Base-by-base conservation (phyloP, 805 yeast species). In the Yarrowia sp. region DNA sequence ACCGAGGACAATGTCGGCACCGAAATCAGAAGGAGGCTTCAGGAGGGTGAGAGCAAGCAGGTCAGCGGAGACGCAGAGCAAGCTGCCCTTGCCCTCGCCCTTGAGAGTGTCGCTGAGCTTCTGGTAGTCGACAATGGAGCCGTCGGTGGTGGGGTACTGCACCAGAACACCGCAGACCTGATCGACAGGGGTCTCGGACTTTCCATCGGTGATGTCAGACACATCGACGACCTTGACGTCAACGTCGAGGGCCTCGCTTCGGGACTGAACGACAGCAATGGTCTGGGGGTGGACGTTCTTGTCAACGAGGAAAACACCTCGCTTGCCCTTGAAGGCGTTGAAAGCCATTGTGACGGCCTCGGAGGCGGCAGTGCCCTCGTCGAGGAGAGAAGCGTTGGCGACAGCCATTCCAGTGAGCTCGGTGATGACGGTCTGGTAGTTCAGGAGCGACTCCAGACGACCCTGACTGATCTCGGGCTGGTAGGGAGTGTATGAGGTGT, bases 381-480 rank as follows among this genome's bases (percentile, higher is more conserved):
- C 99, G 73, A 95, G 83, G 65, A 95, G 82, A 2, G 98, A 94
- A 1, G 98, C 97, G 77, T 95, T 95, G 64, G 98, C 93, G 74
- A 95, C 87, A n/a, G 92, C 89, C 80, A 95, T 83, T 0, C 98
- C 99, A 0, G 99, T 95, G 72, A 95, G 83, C 70, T 95, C 97
- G 38, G 92, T 80, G 15, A 95, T 83, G 75, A 94, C 83, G n/a
- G 99, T 95, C 81, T 95, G 99, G 81, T 85, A 95, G 79, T 95
- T 95, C 71, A 95, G 82, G 71, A 95, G 82, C 26, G 95, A 87
- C 80, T 94, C 97, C 74, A 95, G 84, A 74, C 99, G 87, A 68
- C 99, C 99, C 80, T 95, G 99, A 0, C 97, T 90, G 70, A 95
- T 93, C 78, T 95, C 99, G 0, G 99, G 97, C 81, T 95, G 99